phyloP scores from a whole-genome alignment of 2,329 filamentous ascomycete species.

The Ascochyta koolunga region DNA sequence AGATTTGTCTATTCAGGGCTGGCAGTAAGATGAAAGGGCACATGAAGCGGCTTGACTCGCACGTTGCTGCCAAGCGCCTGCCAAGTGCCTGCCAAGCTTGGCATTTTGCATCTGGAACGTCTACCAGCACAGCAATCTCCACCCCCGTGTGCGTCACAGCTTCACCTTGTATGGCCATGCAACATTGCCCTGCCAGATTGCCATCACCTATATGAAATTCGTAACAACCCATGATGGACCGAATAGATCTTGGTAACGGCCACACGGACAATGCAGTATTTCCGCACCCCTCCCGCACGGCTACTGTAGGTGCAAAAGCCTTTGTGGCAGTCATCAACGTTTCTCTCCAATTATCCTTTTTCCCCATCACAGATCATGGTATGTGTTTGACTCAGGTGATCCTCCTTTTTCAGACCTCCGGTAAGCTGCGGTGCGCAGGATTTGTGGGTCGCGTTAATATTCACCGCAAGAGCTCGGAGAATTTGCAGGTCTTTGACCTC shows the following conservation, averaged over 20 bases:
- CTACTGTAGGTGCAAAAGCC: background rate
- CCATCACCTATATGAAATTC: background rate
- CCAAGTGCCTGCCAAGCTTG: slow-evolving; percentile 3
- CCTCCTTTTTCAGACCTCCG: slow-evolving; percentile 1
- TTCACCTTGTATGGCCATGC: background rate
- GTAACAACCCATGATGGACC: background rate
- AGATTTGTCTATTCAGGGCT: background rate
- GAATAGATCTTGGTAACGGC: background rate
- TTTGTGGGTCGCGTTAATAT: slow-evolving; percentile 9
- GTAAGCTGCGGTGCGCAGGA: background rate
- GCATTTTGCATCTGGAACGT: slow-evolving; percentile 1
- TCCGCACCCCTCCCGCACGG: background rate
- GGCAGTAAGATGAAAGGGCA: slow-evolving; percentile 7
- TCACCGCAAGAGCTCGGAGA: slow-evolving; percentile 18
- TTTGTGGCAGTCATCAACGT: too few species aligned
- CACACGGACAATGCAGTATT: background rate
- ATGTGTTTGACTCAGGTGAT: background rate
- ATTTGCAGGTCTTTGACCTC: background rate
- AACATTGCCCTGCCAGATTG: background rate
- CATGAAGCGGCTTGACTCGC: slow-evolving; percentile 10
- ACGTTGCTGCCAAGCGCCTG: slow-evolving; percentile 3
- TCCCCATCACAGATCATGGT: background rate
- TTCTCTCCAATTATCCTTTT: too few species aligned
- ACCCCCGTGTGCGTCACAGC: slow-evolving; percentile 7
- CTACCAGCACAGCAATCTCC: slow-evolving; percentile 5